A percentile compares a stretch with the other conserved stretches of the same genome.
These are phyloP conservation scores for Aspergillus campestris DNA, from an alignment of 495 filamentous ascomycete genomes.

Conservation along the genomic window DNA sequence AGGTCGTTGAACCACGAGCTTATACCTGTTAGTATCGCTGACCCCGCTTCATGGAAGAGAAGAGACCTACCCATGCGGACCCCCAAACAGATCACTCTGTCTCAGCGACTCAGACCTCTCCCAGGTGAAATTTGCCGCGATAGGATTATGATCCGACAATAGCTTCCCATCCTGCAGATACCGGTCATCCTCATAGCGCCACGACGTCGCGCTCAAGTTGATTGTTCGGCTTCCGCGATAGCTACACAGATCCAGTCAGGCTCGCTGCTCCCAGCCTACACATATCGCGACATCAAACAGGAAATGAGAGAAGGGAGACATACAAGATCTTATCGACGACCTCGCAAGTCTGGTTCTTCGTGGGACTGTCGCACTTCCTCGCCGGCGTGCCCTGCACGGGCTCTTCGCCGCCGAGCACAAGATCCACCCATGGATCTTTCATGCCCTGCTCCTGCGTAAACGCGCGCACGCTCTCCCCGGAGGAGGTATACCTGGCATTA, in stretches of 20 bases:
- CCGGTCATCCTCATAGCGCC: constrained; percentile 37
- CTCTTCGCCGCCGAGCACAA: constrained; percentile 32
- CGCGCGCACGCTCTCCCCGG: constrained; percentile 39
- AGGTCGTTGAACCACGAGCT: constrained; percentile 49
- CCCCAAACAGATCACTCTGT: constrained; percentile 43
- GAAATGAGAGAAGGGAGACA: neutral
- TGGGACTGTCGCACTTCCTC: constrained; percentile 41
- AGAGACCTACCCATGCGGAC: constrained; percentile 31
- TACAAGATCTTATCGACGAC: constrained; percentile 54
- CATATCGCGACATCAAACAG: neutral
- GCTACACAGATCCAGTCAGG: neutral
- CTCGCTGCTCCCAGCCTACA: neutral
- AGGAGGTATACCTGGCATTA: constrained; percentile 49
- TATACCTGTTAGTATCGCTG: neutral
- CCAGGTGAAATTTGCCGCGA: constrained; percentile 48
- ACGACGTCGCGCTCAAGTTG: constrained; percentile 30
- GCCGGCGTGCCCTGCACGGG: constrained; percentile 31
- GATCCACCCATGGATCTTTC: constrained; percentile 46
- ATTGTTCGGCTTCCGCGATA: constrained; percentile 44
- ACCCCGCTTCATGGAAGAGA: no score
- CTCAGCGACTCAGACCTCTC: constrained; percentile 27
- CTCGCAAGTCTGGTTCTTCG: constrained; percentile 43
- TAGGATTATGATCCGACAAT: constrained; percentile 55
- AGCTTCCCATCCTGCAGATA: constrained; percentile 48
- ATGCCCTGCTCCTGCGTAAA: constrained; percentile 38